A percentile compares a stretch with the other conserved stretches of the same genome.
These are phyloP conservation scores for Eimeria sp. DNA, from an alignment of 169 alveolate species.

Conservation along the genomic window DNA sequence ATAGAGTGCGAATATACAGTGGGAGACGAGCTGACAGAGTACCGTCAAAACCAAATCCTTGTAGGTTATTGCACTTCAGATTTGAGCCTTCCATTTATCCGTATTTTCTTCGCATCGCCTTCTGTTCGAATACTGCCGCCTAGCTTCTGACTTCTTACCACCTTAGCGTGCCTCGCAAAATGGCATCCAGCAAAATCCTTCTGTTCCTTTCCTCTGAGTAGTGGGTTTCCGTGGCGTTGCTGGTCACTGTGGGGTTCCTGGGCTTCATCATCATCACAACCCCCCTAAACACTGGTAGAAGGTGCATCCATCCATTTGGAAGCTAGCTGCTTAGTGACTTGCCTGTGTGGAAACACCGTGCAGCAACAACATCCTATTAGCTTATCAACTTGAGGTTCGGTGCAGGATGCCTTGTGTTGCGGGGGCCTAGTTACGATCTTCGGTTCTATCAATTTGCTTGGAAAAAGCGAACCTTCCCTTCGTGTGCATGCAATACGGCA, in stretches of 20 bases:
- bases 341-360: background rate
- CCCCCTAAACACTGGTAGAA: background rate
- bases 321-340: background rate
- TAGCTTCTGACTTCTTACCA: background rate
- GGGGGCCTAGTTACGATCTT: slow-evolving; percentile 37
- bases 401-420: slow-evolving; percentile 50
- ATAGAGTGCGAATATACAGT: slow-evolving; percentile 50
- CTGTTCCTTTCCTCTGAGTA: background rate
- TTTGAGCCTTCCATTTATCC: background rate
- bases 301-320: background rate
- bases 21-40: slow-evolving; percentile 57
- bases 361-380: background rate
- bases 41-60: slow-evolving; percentile 45
- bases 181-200: background rate
- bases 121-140: background rate
- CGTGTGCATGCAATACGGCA: slow-evolving; percentile 31
- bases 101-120: too few species aligned
- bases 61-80: background rate
- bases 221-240: background rate
- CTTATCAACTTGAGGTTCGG: background rate
- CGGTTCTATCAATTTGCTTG: slow-evolving; percentile 38
- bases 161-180: background rate
- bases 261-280: background rate
- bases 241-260: background rate
- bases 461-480: slow-evolving; percentile 39